phyloP scores from a whole-genome alignment of 1,284 basidiomycete species.

The Taiwanofungus camphoratus region DNA sequence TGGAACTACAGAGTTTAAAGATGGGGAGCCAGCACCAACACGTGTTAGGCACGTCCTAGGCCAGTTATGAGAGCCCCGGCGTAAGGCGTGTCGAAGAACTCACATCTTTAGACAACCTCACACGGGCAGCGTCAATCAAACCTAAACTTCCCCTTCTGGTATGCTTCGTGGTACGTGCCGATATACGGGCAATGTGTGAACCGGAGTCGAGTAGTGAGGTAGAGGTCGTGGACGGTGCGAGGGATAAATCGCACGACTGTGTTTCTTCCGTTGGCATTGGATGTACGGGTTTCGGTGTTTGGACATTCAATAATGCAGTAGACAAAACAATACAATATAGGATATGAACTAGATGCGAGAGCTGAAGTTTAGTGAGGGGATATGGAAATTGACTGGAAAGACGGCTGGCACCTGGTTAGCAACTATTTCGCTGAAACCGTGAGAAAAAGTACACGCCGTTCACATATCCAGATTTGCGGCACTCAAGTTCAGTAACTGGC shows the following conservation, averaged over 20 bases:
- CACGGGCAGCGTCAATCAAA: constrained; percentile 31
- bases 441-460: too few relatives aligned
- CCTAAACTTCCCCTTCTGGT: constrained; percentile 23
- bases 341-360: too few relatives aligned
- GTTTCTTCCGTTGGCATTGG: constrained; percentile 10
- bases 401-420: not conserved
- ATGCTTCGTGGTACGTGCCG: constrained; percentile 16
- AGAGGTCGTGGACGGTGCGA: constrained; percentile 21
- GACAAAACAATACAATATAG: not conserved
- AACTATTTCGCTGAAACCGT: not conserved
- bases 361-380: too few relatives aligned
- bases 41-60: constrained; percentile 32
- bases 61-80: constrained; percentile 19
- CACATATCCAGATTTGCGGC: not conserved
- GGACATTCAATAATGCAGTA: constrained; percentile 1
- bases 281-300: not conserved
- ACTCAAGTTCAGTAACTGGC: too few relatives aligned
- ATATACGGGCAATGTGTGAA: constrained; percentile 15
- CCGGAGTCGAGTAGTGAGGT: constrained; percentile 21
- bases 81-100: constrained; percentile 20
- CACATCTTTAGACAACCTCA: constrained; percentile 29
- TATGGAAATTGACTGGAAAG: constrained; percentile 1
- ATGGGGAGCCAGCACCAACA: constrained; percentile 24
- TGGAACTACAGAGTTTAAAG: constrained; percentile 26
- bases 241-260: constrained; percentile 20